phyloP scores from a whole-genome alignment of 2,329 filamentous ascomycete species.

The Trichoderma oligosporum region DNA sequence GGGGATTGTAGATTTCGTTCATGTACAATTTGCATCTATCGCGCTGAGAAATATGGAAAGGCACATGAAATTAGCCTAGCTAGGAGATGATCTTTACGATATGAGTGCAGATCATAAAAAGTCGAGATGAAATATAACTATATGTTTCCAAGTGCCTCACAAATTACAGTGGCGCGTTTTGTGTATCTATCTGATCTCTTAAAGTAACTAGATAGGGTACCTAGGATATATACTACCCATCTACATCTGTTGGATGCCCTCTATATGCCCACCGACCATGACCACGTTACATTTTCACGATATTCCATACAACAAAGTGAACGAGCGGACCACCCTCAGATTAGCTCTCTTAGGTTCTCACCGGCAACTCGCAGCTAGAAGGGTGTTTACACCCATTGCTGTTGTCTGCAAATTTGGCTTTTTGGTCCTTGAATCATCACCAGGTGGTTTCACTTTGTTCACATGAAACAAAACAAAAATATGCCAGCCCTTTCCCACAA shows the following conservation, averaged over 20 bases:
- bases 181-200: not conserved
- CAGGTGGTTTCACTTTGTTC: constrained; percentile 31
- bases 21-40: constrained; percentile 15
- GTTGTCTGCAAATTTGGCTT: constrained; percentile 57
- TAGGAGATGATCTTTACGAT: constrained; percentile 20
- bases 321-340: constrained; percentile 44
- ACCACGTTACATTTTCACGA: too few relatives aligned
- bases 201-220: too few relatives aligned
- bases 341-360: constrained; percentile 57
- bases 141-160: not conserved
- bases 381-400: constrained; percentile 26
- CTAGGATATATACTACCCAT: too few relatives aligned
- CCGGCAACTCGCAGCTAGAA: constrained; percentile 40
- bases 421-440: constrained; percentile 53
- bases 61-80: not conserved
- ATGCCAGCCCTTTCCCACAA: constrained; percentile 15
- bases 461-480: not conserved
- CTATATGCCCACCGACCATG: not conserved
- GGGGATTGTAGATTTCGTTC: constrained; percentile 3
- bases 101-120: constrained; percentile 24
- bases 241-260: not conserved
- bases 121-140: constrained; percentile 16
- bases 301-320: not conserved
- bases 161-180: not conserved
- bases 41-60: constrained; percentile 6